Percentiles rank a stretch among this genome's conserved stretches.
Conservation (phyloP, 306 rosid genomes). For the Luffa acutangula region DNA sequence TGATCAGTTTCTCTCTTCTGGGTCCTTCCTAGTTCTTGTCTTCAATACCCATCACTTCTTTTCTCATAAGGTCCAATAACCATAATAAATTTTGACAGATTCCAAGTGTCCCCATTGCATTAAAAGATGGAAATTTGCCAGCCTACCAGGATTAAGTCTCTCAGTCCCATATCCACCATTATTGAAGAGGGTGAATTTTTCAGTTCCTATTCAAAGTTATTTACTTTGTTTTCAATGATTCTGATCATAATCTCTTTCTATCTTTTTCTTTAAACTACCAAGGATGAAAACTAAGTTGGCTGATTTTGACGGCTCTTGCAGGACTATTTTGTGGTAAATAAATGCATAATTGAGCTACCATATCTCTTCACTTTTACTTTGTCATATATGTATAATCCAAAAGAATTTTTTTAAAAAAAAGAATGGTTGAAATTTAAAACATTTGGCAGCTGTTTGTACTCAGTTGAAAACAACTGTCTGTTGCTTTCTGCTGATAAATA, state of each 20-base stretch:
- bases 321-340: not conserved
- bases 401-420: not conserved
- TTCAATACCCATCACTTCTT: conserved; percentile 5
- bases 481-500: not conserved
- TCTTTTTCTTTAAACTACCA: not conserved
- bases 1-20: not conserved
- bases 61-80: not conserved
- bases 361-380: not conserved
- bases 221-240: not conserved
- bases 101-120: conserved; percentile 6
- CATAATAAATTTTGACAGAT: conserved; percentile 12
- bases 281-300: not conserved
- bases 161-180: conserved; percentile 9
- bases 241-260: not conserved
- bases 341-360: not conserved
- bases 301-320: not conserved
- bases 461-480: not conserved
- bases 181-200: conserved; percentile 1
- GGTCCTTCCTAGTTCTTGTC: conserved; percentile 8
- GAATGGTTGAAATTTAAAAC: not conserved
- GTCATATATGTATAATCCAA: not conserved
- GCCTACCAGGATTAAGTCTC: not conserved
- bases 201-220: not conserved
- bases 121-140: conserved; percentile 5
- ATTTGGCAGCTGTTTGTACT: not conserved